Conservation (phyloP, 2,329 filamentous ascomycete genomes). For the Paramyrothecium roridum region DNA sequence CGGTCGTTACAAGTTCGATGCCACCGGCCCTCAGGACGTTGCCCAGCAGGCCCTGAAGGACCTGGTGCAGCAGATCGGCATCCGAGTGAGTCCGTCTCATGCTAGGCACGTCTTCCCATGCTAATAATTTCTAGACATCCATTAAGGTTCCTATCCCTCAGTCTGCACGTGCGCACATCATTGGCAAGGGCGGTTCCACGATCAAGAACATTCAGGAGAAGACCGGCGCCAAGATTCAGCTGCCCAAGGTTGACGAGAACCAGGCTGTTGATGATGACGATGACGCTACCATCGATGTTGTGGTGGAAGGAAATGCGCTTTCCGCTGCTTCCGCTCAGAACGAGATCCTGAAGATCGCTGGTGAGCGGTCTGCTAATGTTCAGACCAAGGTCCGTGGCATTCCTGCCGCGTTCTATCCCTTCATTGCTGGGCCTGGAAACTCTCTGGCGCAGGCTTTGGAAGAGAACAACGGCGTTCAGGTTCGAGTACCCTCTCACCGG, state of each 20-base stretch:
- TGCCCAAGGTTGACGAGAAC: conserved; percentile 74
- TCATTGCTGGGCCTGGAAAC: conserved; percentile 81
- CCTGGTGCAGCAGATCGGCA: conserved; percentile 81
- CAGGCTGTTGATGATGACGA: conserved; percentile 61
- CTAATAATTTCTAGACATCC: conserved; percentile 35
- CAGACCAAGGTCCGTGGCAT: conserved; percentile 80
- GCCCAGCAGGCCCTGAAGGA: conserved; percentile 88
- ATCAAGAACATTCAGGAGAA: conserved; percentile 88
- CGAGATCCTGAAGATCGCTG: conserved; percentile 83
- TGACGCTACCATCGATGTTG: conserved; percentile 78
- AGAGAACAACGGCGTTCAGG: conserved; percentile 72
- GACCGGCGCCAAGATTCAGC: conserved; percentile 85
- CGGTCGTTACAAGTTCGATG: conserved; percentile 77
- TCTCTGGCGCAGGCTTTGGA: conserved; percentile 65
- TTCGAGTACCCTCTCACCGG: conserved; percentile 80
- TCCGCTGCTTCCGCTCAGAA: conserved; percentile 80
- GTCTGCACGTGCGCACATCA: conserved; percentile 83
- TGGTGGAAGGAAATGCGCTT: conserved; percentile 87
- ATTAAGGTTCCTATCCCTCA: conserved; percentile 78
- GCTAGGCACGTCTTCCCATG: background rate
- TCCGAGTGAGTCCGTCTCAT: conserved; percentile 60
- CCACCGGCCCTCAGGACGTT: conserved; percentile 76
- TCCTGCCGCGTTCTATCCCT: conserved; percentile 91
- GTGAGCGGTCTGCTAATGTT: conserved; percentile 78
- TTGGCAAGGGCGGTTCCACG: conserved; percentile 84